Base-by-base conservation (phyloP, 1,284 basidiomycete genomes). In the Megacollybia platyphylla region DNA sequence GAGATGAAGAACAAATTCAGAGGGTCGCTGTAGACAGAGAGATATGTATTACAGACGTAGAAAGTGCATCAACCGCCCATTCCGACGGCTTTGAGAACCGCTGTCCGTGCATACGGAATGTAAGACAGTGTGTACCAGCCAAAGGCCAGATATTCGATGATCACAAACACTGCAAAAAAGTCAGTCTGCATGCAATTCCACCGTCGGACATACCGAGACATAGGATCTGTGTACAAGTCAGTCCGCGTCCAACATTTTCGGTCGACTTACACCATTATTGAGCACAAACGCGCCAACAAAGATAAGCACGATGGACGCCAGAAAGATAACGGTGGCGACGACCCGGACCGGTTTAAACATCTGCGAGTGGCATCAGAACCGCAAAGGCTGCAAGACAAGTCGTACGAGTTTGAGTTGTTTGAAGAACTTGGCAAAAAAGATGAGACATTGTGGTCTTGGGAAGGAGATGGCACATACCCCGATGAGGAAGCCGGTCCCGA, bases 321-420 rank as follows among this genome's bases (percentile, higher is more conserved):
- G 57, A 61, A 96, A 79, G 29, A 93, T 56, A 44, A 91, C 58
- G 0, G 88, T 81, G 0, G 92, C 91, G 8, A 87, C 63, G n/a
- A 94, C 64, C 43, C 91, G 84, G 17, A 93, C 76, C 40, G 87
- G 84, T 60, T 92, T 90, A 71, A 94, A 94, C 90, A 93, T 93
- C 86, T 89, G 51, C 7, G 37, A 8, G 4, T 9, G 1, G 6
- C 2, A 4, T 13, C 24, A 37, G 28, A 32, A 40, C 50, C 4
- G 51, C 42, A 34, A 35, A 15, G 40, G 7, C 11, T n/a, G 13
- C 18, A 15, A 18, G 15, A 13, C 29, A 4, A 27, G 36, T 57
- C 71, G 52, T 51, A 87, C 87, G 50, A 87, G 68, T 61, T 88
- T 86, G 34, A 85, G 46, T 58, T 93, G 90, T 50, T 74, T 83